Percentiles rank a stretch among this genome's conserved stretches.
Conservation (phyloP, 2,329 filamentous ascomycete species). For the Dichotomopilus funicola region DNA sequence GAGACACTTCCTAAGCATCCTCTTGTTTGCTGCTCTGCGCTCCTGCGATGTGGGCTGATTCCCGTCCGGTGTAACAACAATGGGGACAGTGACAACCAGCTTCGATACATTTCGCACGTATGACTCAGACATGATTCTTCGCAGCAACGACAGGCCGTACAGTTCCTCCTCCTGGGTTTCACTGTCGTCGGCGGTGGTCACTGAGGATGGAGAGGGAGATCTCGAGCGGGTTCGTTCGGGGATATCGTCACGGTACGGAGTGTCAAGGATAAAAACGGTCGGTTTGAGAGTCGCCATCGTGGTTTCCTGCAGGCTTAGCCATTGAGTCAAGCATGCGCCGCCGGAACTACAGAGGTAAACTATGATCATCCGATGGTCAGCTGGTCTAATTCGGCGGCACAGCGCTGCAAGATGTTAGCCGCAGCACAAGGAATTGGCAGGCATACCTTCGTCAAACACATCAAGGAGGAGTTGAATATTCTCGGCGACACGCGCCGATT, state of each 20-base stretch:
- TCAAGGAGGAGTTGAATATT: constrained; percentile 46
- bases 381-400: neutral
- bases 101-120: constrained; percentile 50
- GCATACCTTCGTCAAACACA: constrained; percentile 48
- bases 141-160: constrained; percentile 49
- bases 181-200: constrained; percentile 28
- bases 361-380: constrained; percentile 24
- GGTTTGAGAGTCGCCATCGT: constrained; percentile 48
- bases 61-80: constrained; percentile 39
- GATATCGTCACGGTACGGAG: constrained; percentile 44
- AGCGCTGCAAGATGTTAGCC: neutral
- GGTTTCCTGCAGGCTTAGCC: constrained; percentile 47
- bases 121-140: constrained; percentile 52
- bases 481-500: constrained; percentile 36
- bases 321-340: constrained; percentile 45
- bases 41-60: constrained; percentile 18
- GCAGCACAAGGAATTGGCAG: constrained; percentile 16
- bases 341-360: constrained; percentile 51
- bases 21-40: constrained; percentile 33
- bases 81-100: constrained; percentile 49
- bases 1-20: constrained; percentile 62
- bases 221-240: constrained; percentile 31
- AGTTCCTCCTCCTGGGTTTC: constrained; percentile 43
- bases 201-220: constrained; percentile 41
- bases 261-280: constrained; percentile 52